These are phyloP conservation scores for Grosmannia serpens DNA, from an alignment of 2,329 filamentous ascomycete species.

Conservation along the genomic window DNA sequence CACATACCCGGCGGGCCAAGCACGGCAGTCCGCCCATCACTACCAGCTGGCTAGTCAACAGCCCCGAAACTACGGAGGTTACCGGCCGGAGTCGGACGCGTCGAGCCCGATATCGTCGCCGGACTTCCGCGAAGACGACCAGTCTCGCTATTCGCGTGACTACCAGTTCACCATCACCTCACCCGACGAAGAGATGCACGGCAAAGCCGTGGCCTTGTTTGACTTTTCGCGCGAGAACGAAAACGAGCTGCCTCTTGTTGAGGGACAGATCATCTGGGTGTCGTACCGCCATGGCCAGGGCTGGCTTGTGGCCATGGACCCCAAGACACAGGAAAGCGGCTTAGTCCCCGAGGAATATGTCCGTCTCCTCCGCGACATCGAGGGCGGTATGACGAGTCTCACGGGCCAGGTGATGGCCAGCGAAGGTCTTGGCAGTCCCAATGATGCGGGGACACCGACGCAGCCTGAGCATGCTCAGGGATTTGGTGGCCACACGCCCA, in stretches of 20 bases:
- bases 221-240: slow-evolving; percentile 94
- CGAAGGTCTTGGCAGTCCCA: slow-evolving; percentile 40
- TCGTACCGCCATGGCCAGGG: slow-evolving; percentile 94
- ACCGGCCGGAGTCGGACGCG: slow-evolving; percentile 43
- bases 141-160: slow-evolving; percentile 76
- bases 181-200: slow-evolving; percentile 95
- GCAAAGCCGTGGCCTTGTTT: slow-evolving; percentile 88
- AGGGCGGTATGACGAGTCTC: slow-evolving; percentile 72
- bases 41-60: slow-evolving; percentile 35
- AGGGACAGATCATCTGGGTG: slow-evolving; percentile 93
- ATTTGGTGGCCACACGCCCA: slow-evolving; percentile 33
- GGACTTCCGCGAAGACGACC: slow-evolving; percentile 47
- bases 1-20: slow-evolving; percentile 60
- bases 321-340: slow-evolving; percentile 85
- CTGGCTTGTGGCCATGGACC: slow-evolving; percentile 94
- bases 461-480: slow-evolving; percentile 41
- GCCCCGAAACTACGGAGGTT: slow-evolving; percentile 33
- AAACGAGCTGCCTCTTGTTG: slow-evolving; percentile 83
- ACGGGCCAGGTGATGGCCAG: slow-evolving; percentile 37
- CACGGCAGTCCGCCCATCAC: slow-evolving; percentile 41
- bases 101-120: slow-evolving; percentile 50
- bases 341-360: slow-evolving; percentile 96
- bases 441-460: slow-evolving; percentile 48
- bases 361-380: slow-evolving; percentile 80
- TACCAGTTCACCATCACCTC: slow-evolving; percentile 93